phyloP scores from a whole-genome alignment of 306 rosid genomes.

The Prunus campanulata region DNA sequence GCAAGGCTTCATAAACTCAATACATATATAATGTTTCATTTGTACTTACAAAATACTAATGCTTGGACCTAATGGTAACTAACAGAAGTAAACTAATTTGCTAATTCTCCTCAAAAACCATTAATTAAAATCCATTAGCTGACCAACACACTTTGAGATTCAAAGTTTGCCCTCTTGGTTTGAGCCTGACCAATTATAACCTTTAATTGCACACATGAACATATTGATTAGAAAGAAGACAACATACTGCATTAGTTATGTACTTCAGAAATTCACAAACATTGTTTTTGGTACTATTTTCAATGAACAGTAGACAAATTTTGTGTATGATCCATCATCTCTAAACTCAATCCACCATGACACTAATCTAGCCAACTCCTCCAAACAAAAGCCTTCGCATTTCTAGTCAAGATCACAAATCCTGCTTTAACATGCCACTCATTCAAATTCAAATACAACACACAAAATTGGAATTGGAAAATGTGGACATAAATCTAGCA shows the following conservation, averaged over 20 bases:
- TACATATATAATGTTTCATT: too few species aligned
- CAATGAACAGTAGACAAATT: background rate
- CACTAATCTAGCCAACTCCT: background rate
- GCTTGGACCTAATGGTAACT: too few species aligned
- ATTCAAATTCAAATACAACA: background rate
- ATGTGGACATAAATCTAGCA: background rate
- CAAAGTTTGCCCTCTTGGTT: too few species aligned
- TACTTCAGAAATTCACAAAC: background rate
- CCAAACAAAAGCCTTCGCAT: background rate
- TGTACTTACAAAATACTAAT: too few species aligned
- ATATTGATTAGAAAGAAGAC: too few species aligned
- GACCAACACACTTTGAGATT: too few species aligned
- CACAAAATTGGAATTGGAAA: background rate
- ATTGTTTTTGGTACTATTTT: background rate
- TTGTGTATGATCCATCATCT: background rate
- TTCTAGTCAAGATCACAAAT: background rate
- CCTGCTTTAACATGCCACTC: background rate
- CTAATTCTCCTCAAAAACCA: too few species aligned
- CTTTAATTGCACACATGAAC: too few species aligned
- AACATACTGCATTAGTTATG: background rate
- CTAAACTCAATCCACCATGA: background rate
- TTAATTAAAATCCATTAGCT: too few species aligned
- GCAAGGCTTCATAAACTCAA: too few species aligned
- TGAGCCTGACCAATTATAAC: too few species aligned
- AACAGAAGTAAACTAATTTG: too few species aligned